Evolutionary conservation across 106 monocot species (phyloP), one percentile per base, ranked within the genome.

Genomic region (Dendrobium chrysotoxum): DNA sequence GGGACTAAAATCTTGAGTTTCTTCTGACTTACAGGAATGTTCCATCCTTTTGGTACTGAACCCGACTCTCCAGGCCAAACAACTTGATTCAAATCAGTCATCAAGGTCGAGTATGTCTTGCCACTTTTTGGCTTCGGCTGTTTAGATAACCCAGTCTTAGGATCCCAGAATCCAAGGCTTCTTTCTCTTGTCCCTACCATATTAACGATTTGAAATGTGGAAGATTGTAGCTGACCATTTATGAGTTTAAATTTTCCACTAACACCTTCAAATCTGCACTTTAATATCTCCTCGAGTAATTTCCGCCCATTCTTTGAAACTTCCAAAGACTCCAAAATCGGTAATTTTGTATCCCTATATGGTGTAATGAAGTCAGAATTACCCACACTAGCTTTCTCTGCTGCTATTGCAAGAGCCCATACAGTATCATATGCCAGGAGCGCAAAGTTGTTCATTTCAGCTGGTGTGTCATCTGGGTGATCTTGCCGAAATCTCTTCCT

Each of bases 381-480:
- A 2, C 12, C 18, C 3, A 11, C 38, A 4, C 77, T 72, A 53
- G 75, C 55, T 3, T 65, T 54, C 45, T 91, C 91, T 11, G 68
- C 82, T 9, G 88, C 86, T 64, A 78, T n/a, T 0, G 91, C 88
- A 31, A 88, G 1, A 0, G 88, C 86, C 84, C 82, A 86, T 4
- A 44, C 82, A 1, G 91, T 88, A 53, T 91, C 88, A 57, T 91
- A 88, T 1, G 91, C 91, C 88, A 82, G 82, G 17, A 91, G 28
- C n/a, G 68, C 76, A 55, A 84, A 86, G 28, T 75, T 64, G 39
- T 26, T 83, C 7, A 78, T 75, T 16, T 83, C 83, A 4, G 67
- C 15, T 2, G 44, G 20, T 7, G 82, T 12, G n/a, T 75, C 40
- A 39, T 16, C 61, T 8, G 86, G 91, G 46, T 89, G 31, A 0